phyloP scores from a whole-genome alignment of 2,329 filamentous ascomycete species.

The Xylariaceae sp. region DNA sequence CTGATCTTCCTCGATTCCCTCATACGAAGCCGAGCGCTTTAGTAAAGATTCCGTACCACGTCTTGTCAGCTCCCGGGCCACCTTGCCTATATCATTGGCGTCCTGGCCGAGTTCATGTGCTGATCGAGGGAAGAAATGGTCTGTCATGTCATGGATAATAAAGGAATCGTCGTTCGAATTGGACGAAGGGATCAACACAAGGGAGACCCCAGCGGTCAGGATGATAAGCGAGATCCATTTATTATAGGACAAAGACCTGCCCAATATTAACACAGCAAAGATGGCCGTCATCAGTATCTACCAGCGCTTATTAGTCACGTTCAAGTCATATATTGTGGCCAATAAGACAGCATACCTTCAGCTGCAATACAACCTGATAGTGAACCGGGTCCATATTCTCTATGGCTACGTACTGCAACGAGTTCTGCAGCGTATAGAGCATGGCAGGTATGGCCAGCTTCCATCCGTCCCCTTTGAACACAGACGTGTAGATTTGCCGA shows the following conservation, averaged over 20 bases:
- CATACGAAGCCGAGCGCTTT: conserved; percentile 80
- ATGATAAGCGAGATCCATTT: conserved; percentile 79
- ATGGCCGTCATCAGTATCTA: conserved; percentile 82
- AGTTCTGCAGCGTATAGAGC: conserved; percentile 88
- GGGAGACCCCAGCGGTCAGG: conserved; percentile 74
- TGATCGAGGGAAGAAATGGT: conserved; percentile 72
- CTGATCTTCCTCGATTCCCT: conserved; percentile 72
- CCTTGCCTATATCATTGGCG: conserved; percentile 48
- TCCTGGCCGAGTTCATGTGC: conserved; percentile 70
- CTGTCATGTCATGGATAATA: conserved; percentile 59
- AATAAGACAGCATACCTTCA: conserved; percentile 57
- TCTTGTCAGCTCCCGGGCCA: conserved; percentile 49
- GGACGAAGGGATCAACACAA: conserved; percentile 74
- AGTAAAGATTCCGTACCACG: conserved; percentile 41
- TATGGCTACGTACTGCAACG: conserved; percentile 87
- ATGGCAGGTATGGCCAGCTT: conserved; percentile 85
- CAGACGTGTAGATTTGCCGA: conserved; percentile 70
- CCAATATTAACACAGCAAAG: conserved; percentile 76
- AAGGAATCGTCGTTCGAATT: conserved; percentile 52
- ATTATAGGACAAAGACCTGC: conserved; percentile 62
- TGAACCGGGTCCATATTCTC: conserved; percentile 89
- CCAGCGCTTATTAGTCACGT: conserved; percentile 10
- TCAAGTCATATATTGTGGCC: background rate
- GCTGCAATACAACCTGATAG: conserved; percentile 88
- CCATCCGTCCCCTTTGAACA: conserved; percentile 91